A percentile compares a stretch with the other conserved stretches of the same genome.
These are phyloP conservation scores for Cordyceps farinosa DNA, from an alignment of 2,329 filamentous ascomycete genomes.

Conservation along the genomic window DNA sequence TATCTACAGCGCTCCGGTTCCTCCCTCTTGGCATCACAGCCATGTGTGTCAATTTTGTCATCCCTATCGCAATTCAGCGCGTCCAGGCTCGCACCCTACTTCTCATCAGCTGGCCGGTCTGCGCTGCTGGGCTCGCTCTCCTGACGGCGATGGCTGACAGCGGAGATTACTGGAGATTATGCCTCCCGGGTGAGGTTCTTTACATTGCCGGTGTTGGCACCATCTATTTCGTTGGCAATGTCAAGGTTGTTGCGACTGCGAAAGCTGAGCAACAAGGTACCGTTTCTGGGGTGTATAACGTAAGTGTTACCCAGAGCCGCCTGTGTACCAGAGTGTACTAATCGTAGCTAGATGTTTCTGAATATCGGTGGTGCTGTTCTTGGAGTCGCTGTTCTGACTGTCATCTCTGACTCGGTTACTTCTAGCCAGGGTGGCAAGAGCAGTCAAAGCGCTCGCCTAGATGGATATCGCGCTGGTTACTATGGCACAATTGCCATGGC, in stretches of 20 bases:
- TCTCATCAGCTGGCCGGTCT: constrained; percentile 16
- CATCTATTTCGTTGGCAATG: constrained; percentile 20
- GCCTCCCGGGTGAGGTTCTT: constrained; percentile 17
- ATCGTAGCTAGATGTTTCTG: constrained; percentile 16
- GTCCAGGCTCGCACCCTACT: constrained; percentile 13
- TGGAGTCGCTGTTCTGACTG: constrained; percentile 18
- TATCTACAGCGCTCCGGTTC: constrained; percentile 19
- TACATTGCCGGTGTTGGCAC: constrained; percentile 20
- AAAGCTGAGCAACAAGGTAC: constrained; percentile 16
- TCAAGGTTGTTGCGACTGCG: constrained; percentile 18
- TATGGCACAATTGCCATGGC: constrained; percentile 19
- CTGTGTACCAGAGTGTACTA: background rate
- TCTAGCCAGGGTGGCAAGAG: constrained; percentile 19
- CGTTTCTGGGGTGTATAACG: constrained; percentile 19
- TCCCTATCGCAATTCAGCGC: constrained; percentile 10
- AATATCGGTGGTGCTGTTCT: constrained; percentile 20
- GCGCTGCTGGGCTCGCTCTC: constrained; percentile 14
- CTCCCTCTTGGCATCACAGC: constrained; percentile 19
- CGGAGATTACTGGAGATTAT: constrained; percentile 18
- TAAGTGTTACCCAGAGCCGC: background rate
- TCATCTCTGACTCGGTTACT: constrained; percentile 22
- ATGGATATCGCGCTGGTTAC: constrained; percentile 17
- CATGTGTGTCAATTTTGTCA: constrained; percentile 18
- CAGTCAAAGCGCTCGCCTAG: constrained; percentile 6
- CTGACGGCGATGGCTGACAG: constrained; percentile 8